These are phyloP conservation scores for Aquanectria penicillioides DNA, from an alignment of 2,329 filamentous ascomycete species.

Conservation along the genomic window DNA sequence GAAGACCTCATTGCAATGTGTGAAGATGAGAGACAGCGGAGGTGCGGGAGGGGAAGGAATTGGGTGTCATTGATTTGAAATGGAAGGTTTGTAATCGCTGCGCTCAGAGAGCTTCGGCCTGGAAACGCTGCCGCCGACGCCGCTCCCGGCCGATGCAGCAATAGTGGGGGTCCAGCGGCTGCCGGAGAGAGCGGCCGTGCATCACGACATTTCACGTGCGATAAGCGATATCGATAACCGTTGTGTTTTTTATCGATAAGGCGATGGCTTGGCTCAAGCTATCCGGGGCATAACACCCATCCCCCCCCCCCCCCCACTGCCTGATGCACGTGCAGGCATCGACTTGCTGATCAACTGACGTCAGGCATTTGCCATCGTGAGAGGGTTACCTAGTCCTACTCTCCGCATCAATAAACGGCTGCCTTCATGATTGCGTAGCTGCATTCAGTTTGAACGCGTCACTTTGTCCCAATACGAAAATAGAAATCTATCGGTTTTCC, in stretches of 20 bases:
- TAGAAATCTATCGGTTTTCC: too few relatives aligned
- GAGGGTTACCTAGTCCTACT: too few relatives aligned
- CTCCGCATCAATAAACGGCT: background rate
- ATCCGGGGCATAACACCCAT: too few relatives aligned
- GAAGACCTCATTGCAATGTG: slow-evolving; percentile 35
- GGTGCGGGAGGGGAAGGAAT: background rate
- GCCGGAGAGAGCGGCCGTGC: slow-evolving; percentile 19
- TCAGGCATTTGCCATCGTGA: background rate
- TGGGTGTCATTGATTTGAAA: slow-evolving; percentile 2
- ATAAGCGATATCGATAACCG: slow-evolving; percentile 11
- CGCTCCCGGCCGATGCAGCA: slow-evolving; percentile 29
- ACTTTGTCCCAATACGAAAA: slow-evolving; percentile 2
- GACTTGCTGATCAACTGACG: background rate
- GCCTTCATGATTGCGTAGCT: background rate
- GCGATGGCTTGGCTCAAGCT: too few relatives aligned
- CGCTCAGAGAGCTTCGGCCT: slow-evolving; percentile 5
- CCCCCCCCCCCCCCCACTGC: background rate
- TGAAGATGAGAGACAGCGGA: background rate
- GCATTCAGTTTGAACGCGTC: background rate
- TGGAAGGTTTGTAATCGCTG: slow-evolving; percentile 37
- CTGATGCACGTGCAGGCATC: background rate
- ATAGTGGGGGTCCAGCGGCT: slow-evolving; percentile 23
- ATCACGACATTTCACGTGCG: slow-evolving; percentile 45
- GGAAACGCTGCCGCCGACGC: slow-evolving; percentile 14
- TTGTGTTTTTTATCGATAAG: slow-evolving; percentile 34